phyloP scores from a whole-genome alignment of 306 rosid genomes.

The Aeschynomene evenia region DNA sequence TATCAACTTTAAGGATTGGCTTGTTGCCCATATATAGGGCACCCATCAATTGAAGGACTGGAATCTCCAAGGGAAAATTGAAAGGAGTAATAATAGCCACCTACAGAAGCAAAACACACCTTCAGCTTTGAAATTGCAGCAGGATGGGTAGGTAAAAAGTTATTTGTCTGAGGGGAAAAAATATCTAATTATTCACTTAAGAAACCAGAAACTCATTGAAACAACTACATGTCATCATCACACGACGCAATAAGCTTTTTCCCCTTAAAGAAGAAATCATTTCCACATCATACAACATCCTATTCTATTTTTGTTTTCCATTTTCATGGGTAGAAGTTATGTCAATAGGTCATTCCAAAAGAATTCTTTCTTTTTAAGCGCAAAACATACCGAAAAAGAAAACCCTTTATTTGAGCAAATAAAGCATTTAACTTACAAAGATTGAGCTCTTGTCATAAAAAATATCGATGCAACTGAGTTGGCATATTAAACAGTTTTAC shows the following conservation, averaged over 20 bases:
- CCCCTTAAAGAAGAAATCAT: conserved; percentile 23
- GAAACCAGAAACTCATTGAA: background rate
- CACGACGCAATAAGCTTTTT: background rate
- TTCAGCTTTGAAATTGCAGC: conserved; percentile 8
- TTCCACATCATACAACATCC: background rate
- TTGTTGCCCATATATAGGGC: conserved; percentile 99
- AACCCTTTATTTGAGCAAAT: background rate
- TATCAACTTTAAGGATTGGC: conserved; percentile 90
- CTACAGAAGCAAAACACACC: conserved; percentile 50
- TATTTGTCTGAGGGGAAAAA: background rate
- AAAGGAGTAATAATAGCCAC: conserved; percentile 94
- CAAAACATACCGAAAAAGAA: background rate
- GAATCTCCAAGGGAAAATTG: conserved; percentile 95
- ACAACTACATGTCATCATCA: conserved; percentile 11
- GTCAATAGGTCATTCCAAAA: background rate
- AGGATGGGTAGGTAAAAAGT: background rate
- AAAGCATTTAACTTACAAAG: background rate
- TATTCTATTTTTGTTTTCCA: background rate
- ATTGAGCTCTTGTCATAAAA: conserved; percentile 7
- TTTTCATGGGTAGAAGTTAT: background rate
- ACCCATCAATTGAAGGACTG: conserved; percentile 97
- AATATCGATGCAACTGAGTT: conserved; percentile 2
- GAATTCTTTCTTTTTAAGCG: background rate
- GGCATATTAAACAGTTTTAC: background rate
- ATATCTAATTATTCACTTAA: background rate